A percentile compares a stretch with the other conserved stretches of the same genome.
Conservation (phyloP, 257 asterid genomes). For the Salvia splendens region DNA sequence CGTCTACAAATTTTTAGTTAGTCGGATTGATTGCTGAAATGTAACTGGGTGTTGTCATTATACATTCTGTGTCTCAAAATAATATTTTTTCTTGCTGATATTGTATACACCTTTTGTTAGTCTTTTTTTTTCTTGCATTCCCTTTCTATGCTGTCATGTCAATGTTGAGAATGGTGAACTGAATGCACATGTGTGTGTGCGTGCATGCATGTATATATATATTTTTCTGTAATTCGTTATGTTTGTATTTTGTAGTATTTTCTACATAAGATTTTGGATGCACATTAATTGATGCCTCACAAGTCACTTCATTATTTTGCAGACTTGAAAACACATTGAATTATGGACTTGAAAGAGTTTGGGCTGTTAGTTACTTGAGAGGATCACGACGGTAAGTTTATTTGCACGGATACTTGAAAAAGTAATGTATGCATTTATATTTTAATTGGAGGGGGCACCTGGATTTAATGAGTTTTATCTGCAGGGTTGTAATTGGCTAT, state of each 20-base stretch:
- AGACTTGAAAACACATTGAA: constrained; percentile 95
- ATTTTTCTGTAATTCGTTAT: not conserved
- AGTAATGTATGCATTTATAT: constrained; percentile 4
- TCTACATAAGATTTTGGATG: constrained; percentile 18
- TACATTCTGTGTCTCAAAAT: constrained; percentile 5
- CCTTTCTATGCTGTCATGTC: constrained; percentile 1
- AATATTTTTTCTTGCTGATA: not conserved
- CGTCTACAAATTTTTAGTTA: not conserved
- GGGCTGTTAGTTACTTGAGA: constrained; percentile 92
- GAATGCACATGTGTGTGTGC: not conserved
- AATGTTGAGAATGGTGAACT: constrained; percentile 20
- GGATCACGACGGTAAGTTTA: constrained; percentile 83
- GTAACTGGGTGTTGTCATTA: not conserved
- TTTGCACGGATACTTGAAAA: constrained; percentile 9
- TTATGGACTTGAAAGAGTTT: constrained; percentile 98
- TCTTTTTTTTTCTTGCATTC: not conserved
- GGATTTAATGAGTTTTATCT: constrained; percentile 29
- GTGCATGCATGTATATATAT: not conserved
- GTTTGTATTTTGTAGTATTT: not conserved
- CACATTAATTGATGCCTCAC: constrained; percentile 32
- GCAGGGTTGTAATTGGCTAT: constrained; percentile 93
- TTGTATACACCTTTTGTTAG: not conserved
- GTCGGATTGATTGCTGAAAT: constrained; percentile 8
- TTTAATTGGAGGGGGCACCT: constrained; percentile 21
- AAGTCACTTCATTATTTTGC: constrained; percentile 37